Evolutionary conservation across 73 alveolate genomes (phyloP).

Genomic region (Effrenium voratum): DNA sequence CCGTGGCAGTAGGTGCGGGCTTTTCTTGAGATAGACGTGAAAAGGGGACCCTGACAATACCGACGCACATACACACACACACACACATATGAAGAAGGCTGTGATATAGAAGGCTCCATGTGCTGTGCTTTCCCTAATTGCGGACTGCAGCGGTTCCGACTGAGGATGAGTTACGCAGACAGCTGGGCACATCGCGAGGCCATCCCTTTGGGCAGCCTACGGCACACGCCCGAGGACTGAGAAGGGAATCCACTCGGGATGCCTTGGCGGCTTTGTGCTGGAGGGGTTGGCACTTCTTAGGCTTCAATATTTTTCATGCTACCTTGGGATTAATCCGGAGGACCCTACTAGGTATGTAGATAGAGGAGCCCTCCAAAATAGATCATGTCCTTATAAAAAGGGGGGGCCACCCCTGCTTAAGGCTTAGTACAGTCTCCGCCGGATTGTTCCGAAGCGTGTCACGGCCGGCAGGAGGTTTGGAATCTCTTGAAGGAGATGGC

Average conservation of each 20-base stretch:
- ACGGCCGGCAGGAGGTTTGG: slow-evolving; percentile 47
- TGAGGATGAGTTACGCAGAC: too few relatives aligned
- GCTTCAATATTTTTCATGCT: not conserved
- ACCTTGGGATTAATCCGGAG: not conserved
- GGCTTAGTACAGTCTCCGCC: not conserved
- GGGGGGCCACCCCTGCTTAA: too few relatives aligned
- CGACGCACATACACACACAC: too few relatives aligned
- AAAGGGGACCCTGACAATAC: too few relatives aligned
- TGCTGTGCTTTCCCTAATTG: too few relatives aligned
- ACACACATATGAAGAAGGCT: too few relatives aligned
- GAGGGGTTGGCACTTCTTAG: not conserved
- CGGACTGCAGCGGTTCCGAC: too few relatives aligned
- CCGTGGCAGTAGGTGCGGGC: too few relatives aligned
- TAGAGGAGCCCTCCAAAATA: not conserved
- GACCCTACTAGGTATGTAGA: not conserved
- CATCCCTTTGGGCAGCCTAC: slow-evolving; percentile 4
- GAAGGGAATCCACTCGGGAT: not conserved
- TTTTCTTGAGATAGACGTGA: too few relatives aligned
- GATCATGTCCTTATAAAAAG: not conserved
- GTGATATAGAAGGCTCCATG: too few relatives aligned
- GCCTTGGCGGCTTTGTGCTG: not conserved
- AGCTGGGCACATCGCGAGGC: slow-evolving; percentile 29
- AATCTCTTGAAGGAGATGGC: slow-evolving; percentile 21
- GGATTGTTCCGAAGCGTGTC: not conserved
- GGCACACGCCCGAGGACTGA: slow-evolving; percentile 38